A percentile compares a stretch with the other conserved stretches of the same genome.
Conservation (phyloP, 1,284 basidiomycete genomes). For the Moesziomyces parantarcticus region DNA sequence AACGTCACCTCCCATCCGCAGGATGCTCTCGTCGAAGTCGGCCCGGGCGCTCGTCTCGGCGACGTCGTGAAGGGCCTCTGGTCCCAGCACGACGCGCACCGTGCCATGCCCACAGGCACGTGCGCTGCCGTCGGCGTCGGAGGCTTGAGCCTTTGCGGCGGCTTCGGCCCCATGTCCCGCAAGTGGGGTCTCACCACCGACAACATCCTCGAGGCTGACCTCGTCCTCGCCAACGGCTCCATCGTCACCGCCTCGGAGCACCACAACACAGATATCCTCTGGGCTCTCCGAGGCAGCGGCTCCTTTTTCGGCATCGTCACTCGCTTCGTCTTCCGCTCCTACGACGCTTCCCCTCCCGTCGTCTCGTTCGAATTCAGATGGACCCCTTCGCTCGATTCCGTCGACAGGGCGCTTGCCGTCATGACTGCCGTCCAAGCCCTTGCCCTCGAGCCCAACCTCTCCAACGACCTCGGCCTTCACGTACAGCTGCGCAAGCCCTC, state of each 20-base stretch:
- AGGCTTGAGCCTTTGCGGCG: constrained; percentile 66
- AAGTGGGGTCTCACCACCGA: constrained; percentile 67
- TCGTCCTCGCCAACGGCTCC: constrained; percentile 67
- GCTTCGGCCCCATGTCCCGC: constrained; percentile 61
- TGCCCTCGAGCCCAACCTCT: constrained; percentile 17
- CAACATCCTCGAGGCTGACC: constrained; percentile 62
- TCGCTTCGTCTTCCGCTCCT: constrained; percentile 49
- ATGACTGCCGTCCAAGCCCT: constrained; percentile 52
- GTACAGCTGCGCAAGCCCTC: constrained; percentile 47
- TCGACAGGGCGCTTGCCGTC: constrained; percentile 22
- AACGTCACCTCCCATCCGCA: constrained; percentile 46
- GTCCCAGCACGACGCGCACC: constrained; percentile 38
- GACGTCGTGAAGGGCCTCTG: constrained; percentile 67
- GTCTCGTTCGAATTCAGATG: constrained; percentile 54
- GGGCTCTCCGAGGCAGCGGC: constrained; percentile 66
- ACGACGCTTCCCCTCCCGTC: constrained; percentile 52
- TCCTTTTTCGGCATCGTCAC: constrained; percentile 67
- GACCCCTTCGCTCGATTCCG: constrained; percentile 29
- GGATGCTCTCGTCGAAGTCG: constrained; percentile 51
- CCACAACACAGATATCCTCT: constrained; percentile 46
- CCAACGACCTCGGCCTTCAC: constrained; percentile 53
- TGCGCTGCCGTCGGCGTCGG: constrained; percentile 67
- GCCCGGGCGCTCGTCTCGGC: constrained; percentile 65
- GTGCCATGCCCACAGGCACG: constrained; percentile 66
- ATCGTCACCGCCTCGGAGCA: constrained; percentile 48